Percentiles rank a stretch among this genome's conserved stretches.
Evolutionary conservation across 371 early-diverging fungal species (phyloP).

Genomic region (Nematocida ironsii): DNA sequence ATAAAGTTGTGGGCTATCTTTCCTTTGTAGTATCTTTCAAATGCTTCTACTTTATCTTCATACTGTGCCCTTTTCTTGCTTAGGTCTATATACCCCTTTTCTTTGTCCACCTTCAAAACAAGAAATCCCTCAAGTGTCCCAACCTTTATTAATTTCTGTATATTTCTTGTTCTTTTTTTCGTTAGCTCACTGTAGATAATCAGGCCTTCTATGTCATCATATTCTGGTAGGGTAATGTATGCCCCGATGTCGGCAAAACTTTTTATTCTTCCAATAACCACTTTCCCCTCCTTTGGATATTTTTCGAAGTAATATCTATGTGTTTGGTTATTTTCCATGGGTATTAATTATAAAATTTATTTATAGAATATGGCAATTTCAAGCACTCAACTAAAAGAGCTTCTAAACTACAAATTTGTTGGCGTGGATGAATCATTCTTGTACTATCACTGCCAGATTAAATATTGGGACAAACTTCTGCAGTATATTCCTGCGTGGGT

Average conservation of each 20-base stretch:
- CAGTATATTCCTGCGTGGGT: constrained; percentile 81
- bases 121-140: constrained; percentile 91
- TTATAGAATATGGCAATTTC: constrained; percentile 16
- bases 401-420: constrained; percentile 78
- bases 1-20: constrained; percentile 79
- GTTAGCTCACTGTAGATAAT: constrained; percentile 89
- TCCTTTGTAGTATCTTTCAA: constrained; percentile 88
- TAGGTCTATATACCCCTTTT: constrained; percentile 97
- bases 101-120: constrained; percentile 92
- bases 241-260: constrained; percentile 95
- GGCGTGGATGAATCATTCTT: constrained; percentile 79
- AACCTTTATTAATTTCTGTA: constrained; percentile 90
- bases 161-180: constrained; percentile 88
- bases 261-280: constrained; percentile 93
- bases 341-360: constrained; percentile 23
- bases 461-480: constrained; percentile 83
- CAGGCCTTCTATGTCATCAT: constrained; percentile 90
- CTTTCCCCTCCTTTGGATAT: constrained; percentile 91
- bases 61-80: constrained; percentile 91
- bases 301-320: constrained; percentile 73
- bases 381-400: constrained; percentile 67
- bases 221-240: constrained; percentile 81
- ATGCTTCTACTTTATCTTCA: constrained; percentile 86
- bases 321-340: constrained; percentile 54
- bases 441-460: constrained; percentile 76